A percentile compares a stretch with the other conserved stretches of the same genome.
phyloP scores from a whole-genome alignment of 805 yeast species.

The Candida qinlingensis region DNA sequence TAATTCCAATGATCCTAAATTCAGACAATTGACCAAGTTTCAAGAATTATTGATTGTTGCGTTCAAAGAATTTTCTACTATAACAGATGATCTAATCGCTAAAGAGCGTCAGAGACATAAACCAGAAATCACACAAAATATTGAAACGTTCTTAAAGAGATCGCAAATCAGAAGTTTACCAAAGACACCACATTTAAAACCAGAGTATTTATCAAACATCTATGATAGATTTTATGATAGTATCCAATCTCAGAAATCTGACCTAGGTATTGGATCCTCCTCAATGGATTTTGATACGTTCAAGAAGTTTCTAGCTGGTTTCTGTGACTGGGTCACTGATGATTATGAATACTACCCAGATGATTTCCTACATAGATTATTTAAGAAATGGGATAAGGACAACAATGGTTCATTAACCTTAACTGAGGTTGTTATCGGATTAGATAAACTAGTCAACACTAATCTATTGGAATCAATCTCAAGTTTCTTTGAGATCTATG shows the following conservation, averaged over 20 bases:
- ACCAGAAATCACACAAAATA: conserved; percentile 74
- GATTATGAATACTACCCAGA: conserved; percentile 33
- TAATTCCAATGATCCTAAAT: conserved; percentile 55
- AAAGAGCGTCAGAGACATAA: conserved; percentile 67
- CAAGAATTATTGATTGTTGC: conserved; percentile 90
- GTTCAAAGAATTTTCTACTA: conserved; percentile 79
- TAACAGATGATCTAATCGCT: conserved; percentile 68
- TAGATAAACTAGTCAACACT: conserved; percentile 60
- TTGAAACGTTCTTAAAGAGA: conserved; percentile 85
- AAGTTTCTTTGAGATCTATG: conserved; percentile 75
- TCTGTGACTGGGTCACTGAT: conserved; percentile 68
- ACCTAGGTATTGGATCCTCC: conserved; percentile 50
- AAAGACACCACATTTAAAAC: conserved; percentile 53
- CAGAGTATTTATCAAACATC: conserved; percentile 57
- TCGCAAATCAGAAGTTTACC: conserved; percentile 87
- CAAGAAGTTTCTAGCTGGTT: conserved; percentile 65
- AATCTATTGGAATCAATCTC: conserved; percentile 79
- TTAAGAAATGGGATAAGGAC: conserved; percentile 64
- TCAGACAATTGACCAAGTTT: conserved; percentile 69
- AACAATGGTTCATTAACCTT: conserved; percentile 52
- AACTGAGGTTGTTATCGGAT: conserved; percentile 65
- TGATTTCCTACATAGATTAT: conserved; percentile 58
- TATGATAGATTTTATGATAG: conserved; percentile 84
- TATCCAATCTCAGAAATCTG: conserved; percentile 56
- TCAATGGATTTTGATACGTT: conserved; percentile 73